phyloP scores from a whole-genome alignment of 2,329 filamentous ascomycete species.

The Fusarium falciforme region DNA sequence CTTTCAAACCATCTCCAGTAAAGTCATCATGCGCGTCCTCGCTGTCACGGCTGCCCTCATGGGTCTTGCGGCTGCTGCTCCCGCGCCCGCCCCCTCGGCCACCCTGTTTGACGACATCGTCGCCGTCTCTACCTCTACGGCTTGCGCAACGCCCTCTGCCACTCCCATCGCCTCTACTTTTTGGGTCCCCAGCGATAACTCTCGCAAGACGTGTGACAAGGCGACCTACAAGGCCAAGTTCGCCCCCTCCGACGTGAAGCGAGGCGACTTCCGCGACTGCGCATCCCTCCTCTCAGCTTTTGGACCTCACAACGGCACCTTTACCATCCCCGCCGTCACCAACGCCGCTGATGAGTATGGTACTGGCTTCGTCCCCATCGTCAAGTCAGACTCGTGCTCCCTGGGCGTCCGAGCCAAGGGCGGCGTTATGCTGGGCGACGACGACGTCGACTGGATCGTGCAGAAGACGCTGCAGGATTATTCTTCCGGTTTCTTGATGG shows the following conservation, averaged over 20 bases:
- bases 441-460: conserved; percentile 30
- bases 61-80: conserved; percentile 30
- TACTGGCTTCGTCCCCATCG: conserved; percentile 35
- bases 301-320: conserved; percentile 46
- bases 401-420: conserved; percentile 41
- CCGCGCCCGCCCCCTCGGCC: conserved; percentile 8
- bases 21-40: conserved; percentile 23
- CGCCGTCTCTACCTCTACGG: conserved; percentile 27
- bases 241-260: conserved; percentile 26
- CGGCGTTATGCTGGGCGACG: conserved; percentile 25
- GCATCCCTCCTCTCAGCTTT: conserved; percentile 47
- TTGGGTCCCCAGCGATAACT: conserved; percentile 41
- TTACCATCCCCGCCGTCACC: conserved; percentile 33
- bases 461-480: conserved; percentile 28
- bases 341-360: conserved; percentile 25
- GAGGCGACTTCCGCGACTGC: conserved; percentile 47
- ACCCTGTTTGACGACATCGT: conserved; percentile 22
- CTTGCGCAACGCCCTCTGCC: conserved; percentile 1
- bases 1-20: not conserved
- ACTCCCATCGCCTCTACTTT: conserved; percentile 26
- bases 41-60: conserved; percentile 16
- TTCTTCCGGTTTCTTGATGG: conserved; percentile 27
- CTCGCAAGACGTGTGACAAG: conserved; percentile 43
- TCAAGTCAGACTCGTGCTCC: conserved; percentile 42
- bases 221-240: conserved; percentile 35